Base-by-base conservation (phyloP, 768 basidiomycete species). In the Saitozyma sp. region DNA sequence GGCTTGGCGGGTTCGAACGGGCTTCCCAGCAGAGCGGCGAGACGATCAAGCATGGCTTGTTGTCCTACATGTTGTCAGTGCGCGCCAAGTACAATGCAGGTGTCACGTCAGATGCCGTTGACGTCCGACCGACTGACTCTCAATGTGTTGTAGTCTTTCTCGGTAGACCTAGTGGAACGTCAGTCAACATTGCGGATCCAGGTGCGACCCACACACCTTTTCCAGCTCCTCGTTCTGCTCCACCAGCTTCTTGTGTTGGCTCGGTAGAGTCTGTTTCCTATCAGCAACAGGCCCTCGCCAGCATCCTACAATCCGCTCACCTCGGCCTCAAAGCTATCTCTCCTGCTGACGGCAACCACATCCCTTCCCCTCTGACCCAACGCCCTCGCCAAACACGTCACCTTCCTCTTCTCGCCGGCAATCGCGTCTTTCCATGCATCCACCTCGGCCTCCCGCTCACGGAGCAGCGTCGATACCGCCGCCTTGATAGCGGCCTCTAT, bases 11-110 rank as follows among this genome's bases (percentile, higher is more conserved):
- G 80, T 16, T 88, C 88, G 40, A 87, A 83, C 3, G 83, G 61
- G 42, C 92, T 85, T 29, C 90, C 92, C 6, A 97, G 85, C 74
- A 95, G 91, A 37, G 85, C 84, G 68, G 91, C 85, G 14, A 94
- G 80, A 85, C 87, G 89, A 75, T 92, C 89, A 41, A 93, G 87
- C 59, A 92, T 89, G 10, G 86, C 79, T 65, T 92, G 86, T 40
- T 85, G 83, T 9, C 81, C 80, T 8, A 86, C 20, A 92, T 82
- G 57, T 87, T 83, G 54, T 83, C 81, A 41, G 89, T 82, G 29
- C 29, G 29, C 29, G 29, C 29, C 29, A 29, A 29, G 29, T 29
- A 29, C 29, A 29, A 29, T 5, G 29, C 29, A 29, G 29, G 5
- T 29, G 29, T 37, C 90, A 87, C 73, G 88, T 89, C 37, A 83